Evolutionary conservation across 768 basidiomycete species (phyloP).

Genomic region (Serendipita vermifera): DNA sequence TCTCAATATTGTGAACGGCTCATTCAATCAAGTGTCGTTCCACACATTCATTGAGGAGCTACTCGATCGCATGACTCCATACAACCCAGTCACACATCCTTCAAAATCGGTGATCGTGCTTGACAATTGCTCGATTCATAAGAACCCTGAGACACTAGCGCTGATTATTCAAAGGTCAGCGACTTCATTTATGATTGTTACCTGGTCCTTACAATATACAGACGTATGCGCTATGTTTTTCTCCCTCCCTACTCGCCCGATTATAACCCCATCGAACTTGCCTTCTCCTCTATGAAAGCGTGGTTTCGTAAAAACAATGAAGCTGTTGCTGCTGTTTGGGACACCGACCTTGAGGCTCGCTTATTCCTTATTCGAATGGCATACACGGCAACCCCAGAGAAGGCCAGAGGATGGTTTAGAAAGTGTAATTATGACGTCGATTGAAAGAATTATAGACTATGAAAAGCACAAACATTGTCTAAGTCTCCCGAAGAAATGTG

Average conservation of each 20-base stretch:
- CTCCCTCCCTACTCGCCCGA: slow-evolving; percentile 29
- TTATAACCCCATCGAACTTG: slow-evolving; percentile 26
- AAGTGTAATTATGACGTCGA: too few species aligned
- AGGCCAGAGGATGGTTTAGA: too few species aligned
- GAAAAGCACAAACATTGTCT: too few species aligned
- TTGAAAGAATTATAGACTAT: too few species aligned
- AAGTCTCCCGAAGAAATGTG: too few species aligned
- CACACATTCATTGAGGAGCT: slow-evolving; percentile 23
- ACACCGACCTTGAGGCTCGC: too few species aligned
- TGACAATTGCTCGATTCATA: slow-evolving; percentile 13
- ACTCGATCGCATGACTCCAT: slow-evolving; percentile 29
- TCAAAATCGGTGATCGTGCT: slow-evolving; percentile 11
- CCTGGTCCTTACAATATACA: too few species aligned
- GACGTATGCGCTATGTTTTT: slow-evolving; percentile 14
- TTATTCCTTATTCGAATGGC: too few species aligned
- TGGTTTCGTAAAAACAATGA: not conserved
- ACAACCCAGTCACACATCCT: slow-evolving; percentile 6
- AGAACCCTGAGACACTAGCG: slow-evolving; percentile 8
- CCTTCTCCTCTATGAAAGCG: slow-evolving; percentile 21
- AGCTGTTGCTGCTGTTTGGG: too few species aligned
- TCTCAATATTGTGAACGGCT: slow-evolving; percentile 21
- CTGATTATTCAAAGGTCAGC: not conserved
- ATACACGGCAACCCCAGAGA: too few species aligned
- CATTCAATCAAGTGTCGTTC: slow-evolving; percentile 23
- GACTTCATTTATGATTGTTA: too few species aligned